These are phyloP conservation scores for Strobilomyces echinocephalus DNA, from an alignment of 768 basidiomycete species.

Conservation along the genomic window DNA sequence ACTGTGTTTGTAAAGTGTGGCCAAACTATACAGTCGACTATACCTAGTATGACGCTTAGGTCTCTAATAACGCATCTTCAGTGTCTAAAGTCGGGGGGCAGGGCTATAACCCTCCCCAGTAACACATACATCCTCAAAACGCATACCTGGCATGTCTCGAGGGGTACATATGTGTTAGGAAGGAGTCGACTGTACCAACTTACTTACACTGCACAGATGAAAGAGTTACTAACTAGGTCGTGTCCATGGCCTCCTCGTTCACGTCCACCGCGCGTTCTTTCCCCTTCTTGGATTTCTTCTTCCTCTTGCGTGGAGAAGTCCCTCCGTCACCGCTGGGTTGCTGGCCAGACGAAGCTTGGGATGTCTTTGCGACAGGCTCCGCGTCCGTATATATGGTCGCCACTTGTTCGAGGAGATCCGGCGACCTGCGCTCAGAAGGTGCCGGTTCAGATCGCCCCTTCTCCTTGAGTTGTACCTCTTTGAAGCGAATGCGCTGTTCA, in stretches of 20 bases:
- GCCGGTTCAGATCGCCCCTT: slow-evolving; percentile 32
- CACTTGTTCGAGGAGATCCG: slow-evolving; percentile 18
- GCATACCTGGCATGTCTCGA: too few species aligned
- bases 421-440: slow-evolving; percentile 1
- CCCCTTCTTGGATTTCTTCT: slow-evolving; percentile 19
- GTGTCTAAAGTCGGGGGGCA: too few species aligned
- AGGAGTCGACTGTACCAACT: too few species aligned
- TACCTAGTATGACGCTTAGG: too few species aligned
- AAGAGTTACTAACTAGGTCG: too few species aligned
- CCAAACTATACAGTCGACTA: too few species aligned
- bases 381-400: slow-evolving; percentile 17
- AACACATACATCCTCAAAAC: too few species aligned
- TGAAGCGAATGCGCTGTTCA: slow-evolving; percentile 67
- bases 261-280: slow-evolving; percentile 25
- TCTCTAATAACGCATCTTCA: too few species aligned
- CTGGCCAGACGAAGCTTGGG: background rate
- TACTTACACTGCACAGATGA: too few species aligned
- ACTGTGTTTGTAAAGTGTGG: slow-evolving; percentile 24
- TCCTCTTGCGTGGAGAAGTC: slow-evolving; percentile 13
- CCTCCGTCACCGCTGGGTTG: slow-evolving; percentile 1
- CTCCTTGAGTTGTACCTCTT: slow-evolving; percentile 54
- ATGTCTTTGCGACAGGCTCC: background rate
- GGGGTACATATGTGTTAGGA: too few species aligned
- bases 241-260: slow-evolving; percentile 20
- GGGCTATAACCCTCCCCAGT: too few species aligned